Base-by-base conservation (phyloP, 2,329 filamentous ascomycete species). In the Dactylonectria macrodidyma region DNA sequence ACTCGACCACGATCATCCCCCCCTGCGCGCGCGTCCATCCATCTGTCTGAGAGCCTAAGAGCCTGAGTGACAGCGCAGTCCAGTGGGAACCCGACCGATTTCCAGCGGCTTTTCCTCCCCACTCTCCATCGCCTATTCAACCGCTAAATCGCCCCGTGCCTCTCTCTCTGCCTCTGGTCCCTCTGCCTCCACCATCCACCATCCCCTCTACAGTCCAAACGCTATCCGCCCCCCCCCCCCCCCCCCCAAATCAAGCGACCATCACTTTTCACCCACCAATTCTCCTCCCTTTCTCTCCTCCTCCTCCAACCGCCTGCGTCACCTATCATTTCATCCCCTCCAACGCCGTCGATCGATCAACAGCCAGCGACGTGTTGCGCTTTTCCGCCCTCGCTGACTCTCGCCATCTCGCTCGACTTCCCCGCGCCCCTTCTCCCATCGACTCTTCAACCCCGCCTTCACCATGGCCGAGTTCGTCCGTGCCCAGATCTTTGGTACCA, bases 381-480 rank as follows among this genome's bases (percentile, higher is more conserved):
- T 24, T 46, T 24, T 46, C 51, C 41, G 19, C 33, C 59, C 14
- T 46, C 58, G n/a, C 57, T 50, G 22, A 22, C 51, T 24, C 34
- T 16, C 48, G 19, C 50, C 58, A 46, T 56, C 54, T 30, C 41
- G 19, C 55, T 36, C 26, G 14, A 51, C 50, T 30, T 26, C 36
- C 50, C 51, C 60, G 22, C 51, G 41, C 65, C 59, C 55, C 61
- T 63, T 59, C 60, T 61, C 52, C 30, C 59, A 9, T 62, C 63
- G 44, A 58, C 63, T 64, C 62, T 59, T 63, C 57, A 47, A 60
- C 62, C 68, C 52, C 68, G 60, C 69, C 70, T 75, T 81, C 89
- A 91, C 80, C 82, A 98, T 99, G 96, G 96, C 96, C 83, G 96
- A 99, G 89, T 99, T 99, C 84, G 94, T 99, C 81, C 93, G 96